Base-by-base conservation (phyloP, 176 grass and related monocot species). In the Eleusine indica region DNA sequence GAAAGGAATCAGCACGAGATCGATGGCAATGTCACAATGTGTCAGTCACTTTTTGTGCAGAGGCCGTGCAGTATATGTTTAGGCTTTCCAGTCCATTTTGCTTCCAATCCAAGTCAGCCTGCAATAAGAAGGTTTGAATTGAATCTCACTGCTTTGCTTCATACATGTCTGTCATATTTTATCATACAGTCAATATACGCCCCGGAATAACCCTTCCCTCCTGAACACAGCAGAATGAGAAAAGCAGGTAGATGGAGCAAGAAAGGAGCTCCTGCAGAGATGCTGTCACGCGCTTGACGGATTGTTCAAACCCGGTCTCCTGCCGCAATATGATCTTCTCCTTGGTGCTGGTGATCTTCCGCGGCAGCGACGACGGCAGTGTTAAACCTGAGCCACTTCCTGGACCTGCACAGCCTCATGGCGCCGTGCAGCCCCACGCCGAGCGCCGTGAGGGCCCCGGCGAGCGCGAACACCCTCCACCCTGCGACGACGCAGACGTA, bases 391-490 rank as follows among this genome's bases (percentile, higher is more conserved):
- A 91, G 77, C 79, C 82, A 73, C 29, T 84, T 44, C 70, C 70
- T 94, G 9, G 64, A 61, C 74, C 79, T 87, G 47, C 85, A 94
- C 57, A 83, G 60, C 52, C 69, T 83, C 91, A 89, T 89, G 41
- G 7, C 64, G 51, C 63, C 62, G 32, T 85, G 71, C 76, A 54
- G 14, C 0, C 87, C 74, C 8, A 88, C 67, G 46, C 80, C 80
- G 35, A 83, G 25, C 58, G 18, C 74, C 18, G 86, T 88, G 37
- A 88, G 18, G 7, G 4, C 57, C 1, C 53, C 86, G 37, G 57
- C 74, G 5, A 88, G 13, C 74, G 68, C 38, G 37, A 83, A 48
- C 47, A 79, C 86, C 80, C 46, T 78, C 86, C 74, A 78, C 25
- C 68, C 80, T 22, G 86, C 80, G 3, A 83, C 56, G 0, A 3